Evolutionary conservation across 352 stramenopile genomes (phyloP).

Genomic region (Thalassiosira livingstoniorum): DNA sequence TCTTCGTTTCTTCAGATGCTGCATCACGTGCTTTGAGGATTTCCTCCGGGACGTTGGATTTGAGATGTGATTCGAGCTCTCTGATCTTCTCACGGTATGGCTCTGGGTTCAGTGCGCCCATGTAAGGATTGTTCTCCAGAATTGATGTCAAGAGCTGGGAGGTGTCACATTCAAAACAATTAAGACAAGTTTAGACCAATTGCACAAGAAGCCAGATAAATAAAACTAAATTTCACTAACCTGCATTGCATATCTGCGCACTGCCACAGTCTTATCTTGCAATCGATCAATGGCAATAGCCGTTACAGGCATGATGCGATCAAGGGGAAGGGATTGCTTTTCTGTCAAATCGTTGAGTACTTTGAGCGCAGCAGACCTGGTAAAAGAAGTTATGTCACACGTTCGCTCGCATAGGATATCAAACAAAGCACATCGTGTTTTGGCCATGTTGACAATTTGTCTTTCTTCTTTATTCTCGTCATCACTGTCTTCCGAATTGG

Average conservation of each 20-base stretch:
- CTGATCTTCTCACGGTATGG: constrained; percentile 89
- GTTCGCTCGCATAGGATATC: constrained; percentile 90
- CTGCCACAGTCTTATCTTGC: constrained; percentile 93
- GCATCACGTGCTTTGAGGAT: constrained; percentile 71
- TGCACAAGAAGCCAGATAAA: constrained; percentile 15
- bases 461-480: constrained; percentile 28
- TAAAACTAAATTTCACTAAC: constrained; percentile 48
- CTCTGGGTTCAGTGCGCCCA: constrained; percentile 89
- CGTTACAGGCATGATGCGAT: constrained; percentile 78
- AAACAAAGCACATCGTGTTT: constrained; percentile 83
- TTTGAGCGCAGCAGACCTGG: constrained; percentile 90
- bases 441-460: constrained; percentile 52
- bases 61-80: constrained; percentile 83
- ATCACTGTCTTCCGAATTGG: constrained; percentile 8
- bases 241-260: constrained; percentile 88
- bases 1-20: constrained; percentile 51
- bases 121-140: constrained; percentile 94
- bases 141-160: constrained; percentile 89
- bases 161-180: constrained; percentile 9
- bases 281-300: constrained; percentile 90
- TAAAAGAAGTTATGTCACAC: constrained; percentile 94
- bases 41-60: constrained; percentile 68
- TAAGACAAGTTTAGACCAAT: constrained; percentile 1
- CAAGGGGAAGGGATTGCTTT: constrained; percentile 88
- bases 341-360: constrained; percentile 90